Evolutionary conservation across 352 stramenopile species (phyloP), one percentile per base, ranked within the genome.

Genomic region (Phytopythium kandeliae): DNA sequence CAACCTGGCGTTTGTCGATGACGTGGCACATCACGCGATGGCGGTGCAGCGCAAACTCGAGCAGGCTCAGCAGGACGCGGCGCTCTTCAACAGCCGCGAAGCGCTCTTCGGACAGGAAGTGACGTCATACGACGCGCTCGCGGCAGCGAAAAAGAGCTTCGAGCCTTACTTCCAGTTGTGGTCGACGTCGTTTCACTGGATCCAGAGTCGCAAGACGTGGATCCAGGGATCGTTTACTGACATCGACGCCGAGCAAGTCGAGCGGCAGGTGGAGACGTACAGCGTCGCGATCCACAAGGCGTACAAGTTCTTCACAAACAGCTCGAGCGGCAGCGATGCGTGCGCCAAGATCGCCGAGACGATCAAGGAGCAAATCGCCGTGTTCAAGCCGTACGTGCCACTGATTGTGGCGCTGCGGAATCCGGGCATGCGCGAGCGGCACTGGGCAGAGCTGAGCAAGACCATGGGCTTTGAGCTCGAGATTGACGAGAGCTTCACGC

Each of bases 111-210:
- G 85, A 4, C 78, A 83, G 25, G 83, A 96, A 21, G 61, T 93
- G n/a, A 95, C 85, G 4, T 86, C 95, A 0, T 98, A 98, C 53
- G 78, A 91, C 8, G 63, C 71, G 46, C 63, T 98, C 2, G 61
- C 70, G 3, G 69, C 89, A 1, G 75, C 96, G 3, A 87, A 92
- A 50, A 98, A 98, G 69, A 81, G 78, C 13, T 98, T 98, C 54
- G 95, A 98, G 57, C 92, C 95, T 11, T 98, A 97, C 56, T 87
- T 91, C 21, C 78, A 89, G 50, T 72, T 98, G 16, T 98, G 95
- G 95, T 73, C 79, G 30, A 95, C 82, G 4, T 79, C 84, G 19
- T 89, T 87, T 55, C 85, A 93, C 47, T 98, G 95, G 95, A 86
- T 96, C 31, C 74, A 96, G 55, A 90, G 77, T 38, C 77, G 91